Conservation (phyloP, 2,329 filamentous ascomycete species). For the Penicillium sp. region DNA sequence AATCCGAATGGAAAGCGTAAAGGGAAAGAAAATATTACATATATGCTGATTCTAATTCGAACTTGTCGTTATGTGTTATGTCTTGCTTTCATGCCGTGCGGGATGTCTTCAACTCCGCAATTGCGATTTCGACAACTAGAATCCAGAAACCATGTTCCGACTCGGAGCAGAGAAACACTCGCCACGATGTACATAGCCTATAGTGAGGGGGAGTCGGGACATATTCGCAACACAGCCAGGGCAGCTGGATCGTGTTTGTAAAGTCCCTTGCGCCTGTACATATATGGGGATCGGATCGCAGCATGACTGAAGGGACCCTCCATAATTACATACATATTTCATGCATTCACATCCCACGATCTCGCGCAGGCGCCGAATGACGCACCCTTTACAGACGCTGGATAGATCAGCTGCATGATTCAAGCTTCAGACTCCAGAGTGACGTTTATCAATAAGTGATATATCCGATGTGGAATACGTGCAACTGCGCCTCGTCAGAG, state of each 20-base stretch:
- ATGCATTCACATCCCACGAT: conserved; percentile 2
- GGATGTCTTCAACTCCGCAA: conserved; percentile 1
- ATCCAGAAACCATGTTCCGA: conserved; percentile 1
- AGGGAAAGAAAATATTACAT: too few relatives aligned
- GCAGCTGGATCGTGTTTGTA: conserved; percentile 17
- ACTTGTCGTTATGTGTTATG: too few relatives aligned
- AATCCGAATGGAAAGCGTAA: too few relatives aligned
- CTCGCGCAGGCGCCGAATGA: conserved; percentile 1
- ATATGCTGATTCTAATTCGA: too few relatives aligned
- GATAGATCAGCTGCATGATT: conserved; percentile 19
- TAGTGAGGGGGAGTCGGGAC: background rate
- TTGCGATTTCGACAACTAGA: background rate
- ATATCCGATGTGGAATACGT: conserved; percentile 4
- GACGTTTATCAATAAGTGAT: conserved; percentile 9
- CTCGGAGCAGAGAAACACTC: background rate
- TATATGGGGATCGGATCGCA: conserved; percentile 14
- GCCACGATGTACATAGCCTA: background rate
- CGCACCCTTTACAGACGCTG: conserved; percentile 3
- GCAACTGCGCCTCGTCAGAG: conserved; percentile 13
- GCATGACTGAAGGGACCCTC: conserved; percentile 12
- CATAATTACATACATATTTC: conserved; percentile 9
- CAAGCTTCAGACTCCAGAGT: conserved; percentile 13
- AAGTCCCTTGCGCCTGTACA: conserved; percentile 20
- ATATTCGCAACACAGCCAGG: conserved; percentile 12
- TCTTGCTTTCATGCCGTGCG: background rate